These are phyloP conservation scores for Syncephalastrum contaminatum DNA, from an alignment of 371 early-diverging fungal genomes.

Conservation along the genomic window DNA sequence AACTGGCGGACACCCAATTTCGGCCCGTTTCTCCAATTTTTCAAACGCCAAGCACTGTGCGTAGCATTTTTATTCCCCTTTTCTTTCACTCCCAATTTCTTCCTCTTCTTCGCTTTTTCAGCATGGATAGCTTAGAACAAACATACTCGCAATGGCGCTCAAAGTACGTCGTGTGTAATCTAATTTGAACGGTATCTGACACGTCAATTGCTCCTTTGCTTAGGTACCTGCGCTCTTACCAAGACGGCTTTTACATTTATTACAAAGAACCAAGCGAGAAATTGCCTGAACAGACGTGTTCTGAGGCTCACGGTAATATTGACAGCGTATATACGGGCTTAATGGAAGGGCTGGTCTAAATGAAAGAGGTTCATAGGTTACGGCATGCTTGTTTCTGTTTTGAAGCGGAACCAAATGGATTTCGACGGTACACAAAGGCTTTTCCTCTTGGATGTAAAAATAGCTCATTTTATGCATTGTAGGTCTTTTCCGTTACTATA, in stretches of 20 bases:
- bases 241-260: conserved; percentile 43
- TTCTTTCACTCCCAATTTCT: conserved; percentile 3
- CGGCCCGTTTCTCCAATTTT: too few relatives aligned
- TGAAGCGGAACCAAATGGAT: conserved; percentile 58
- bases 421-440: conserved; percentile 48
- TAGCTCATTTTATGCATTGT: conserved; percentile 31
- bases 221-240: conserved; percentile 46
- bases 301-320: conserved; percentile 50
- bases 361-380: conserved; percentile 38
- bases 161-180: conserved; percentile 17
- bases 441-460: conserved; percentile 30
- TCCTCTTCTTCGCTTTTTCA: conserved; percentile 8
- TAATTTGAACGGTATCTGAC: not conserved
- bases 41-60: too few relatives aligned
- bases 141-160: conserved; percentile 36
- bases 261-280: conserved; percentile 48
- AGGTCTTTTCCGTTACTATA: conserved; percentile 55
- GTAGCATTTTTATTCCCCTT: not conserved
- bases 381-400: conserved; percentile 61
- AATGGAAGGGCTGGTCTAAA: not conserved
- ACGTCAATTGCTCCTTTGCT: not conserved
- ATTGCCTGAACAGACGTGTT: conserved; percentile 43
- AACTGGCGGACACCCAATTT: too few relatives aligned
- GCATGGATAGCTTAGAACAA: conserved; percentile 29
- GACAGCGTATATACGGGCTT: not conserved